Conservation (phyloP, 306 rosid species). For the Acacia crassicarpa region DNA sequence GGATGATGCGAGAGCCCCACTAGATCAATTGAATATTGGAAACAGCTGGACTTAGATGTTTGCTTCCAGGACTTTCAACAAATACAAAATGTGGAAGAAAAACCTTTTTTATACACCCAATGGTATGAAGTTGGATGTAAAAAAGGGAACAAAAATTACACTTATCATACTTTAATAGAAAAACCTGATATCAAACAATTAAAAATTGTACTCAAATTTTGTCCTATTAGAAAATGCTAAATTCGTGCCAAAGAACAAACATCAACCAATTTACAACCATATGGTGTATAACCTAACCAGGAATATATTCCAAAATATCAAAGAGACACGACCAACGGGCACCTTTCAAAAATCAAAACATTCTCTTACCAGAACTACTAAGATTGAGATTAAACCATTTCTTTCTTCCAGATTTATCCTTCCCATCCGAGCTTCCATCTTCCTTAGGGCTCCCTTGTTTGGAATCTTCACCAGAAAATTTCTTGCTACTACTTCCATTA, state of each 20-base stretch:
- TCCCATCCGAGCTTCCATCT: slow-evolving; percentile 85
- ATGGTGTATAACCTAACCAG: slow-evolving; percentile 43
- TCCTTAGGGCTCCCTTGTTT: slow-evolving; percentile 72
- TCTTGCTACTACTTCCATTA: slow-evolving; percentile 87
- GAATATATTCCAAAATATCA: slow-evolving; percentile 26
- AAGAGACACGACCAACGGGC: slow-evolving; percentile 17
- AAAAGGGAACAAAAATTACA: background rate
- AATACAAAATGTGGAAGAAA: background rate
- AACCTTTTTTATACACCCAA: background rate
- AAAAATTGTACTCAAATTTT: background rate
- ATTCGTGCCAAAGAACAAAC: slow-evolving; percentile 43
- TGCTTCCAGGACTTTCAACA: background rate
- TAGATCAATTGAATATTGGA: slow-evolving; percentile 32
- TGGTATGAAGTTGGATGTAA: background rate
- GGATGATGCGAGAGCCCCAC: slow-evolving; percentile 26
- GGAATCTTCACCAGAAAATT: slow-evolving; percentile 60
- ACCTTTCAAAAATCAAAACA: slow-evolving; percentile 46
- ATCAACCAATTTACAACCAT: slow-evolving; percentile 38
- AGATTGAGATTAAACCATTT: slow-evolving; percentile 92
- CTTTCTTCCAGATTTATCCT: slow-evolving; percentile 82
- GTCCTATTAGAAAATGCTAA: background rate
- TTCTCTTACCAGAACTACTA: slow-evolving; percentile 63
- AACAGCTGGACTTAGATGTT: slow-evolving; percentile 21
- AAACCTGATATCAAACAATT: background rate
- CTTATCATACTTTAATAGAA: background rate